Percentiles rank a stretch among this genome's conserved stretches.
phyloP scores from a whole-genome alignment of 768 basidiomycete genomes.

The Mycena albidolilacea region DNA sequence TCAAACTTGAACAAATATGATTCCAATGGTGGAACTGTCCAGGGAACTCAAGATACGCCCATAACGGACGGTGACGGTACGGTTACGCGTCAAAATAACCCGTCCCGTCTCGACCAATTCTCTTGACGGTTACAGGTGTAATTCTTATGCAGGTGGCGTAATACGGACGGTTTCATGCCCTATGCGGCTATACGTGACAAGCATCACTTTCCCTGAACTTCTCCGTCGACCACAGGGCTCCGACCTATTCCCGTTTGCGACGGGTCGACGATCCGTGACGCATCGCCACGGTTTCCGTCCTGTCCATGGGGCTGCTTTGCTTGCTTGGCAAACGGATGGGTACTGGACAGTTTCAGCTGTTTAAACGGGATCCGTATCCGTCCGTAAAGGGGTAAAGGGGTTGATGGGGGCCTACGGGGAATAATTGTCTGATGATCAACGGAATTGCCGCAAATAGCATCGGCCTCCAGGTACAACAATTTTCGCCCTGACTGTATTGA shows the following conservation, averaged over 20 bases:
- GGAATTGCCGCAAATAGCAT: background rate
- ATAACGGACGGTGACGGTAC: background rate
- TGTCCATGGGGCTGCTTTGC: background rate
- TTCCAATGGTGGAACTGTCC: background rate
- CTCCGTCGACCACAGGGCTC: background rate
- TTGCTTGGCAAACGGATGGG: too few relatives aligned
- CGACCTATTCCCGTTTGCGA: background rate
- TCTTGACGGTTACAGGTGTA: background rate
- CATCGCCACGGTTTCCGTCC: background rate
- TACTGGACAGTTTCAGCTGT: too few relatives aligned
- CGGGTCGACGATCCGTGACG: too few relatives aligned
- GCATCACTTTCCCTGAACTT: slow-evolving; percentile 4
- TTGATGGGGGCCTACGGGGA: background rate
- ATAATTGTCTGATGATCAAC: background rate
- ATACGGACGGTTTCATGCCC: slow-evolving; percentile 3
- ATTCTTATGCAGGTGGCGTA: background rate
- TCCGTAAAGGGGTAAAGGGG: background rate
- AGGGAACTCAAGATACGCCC: background rate
- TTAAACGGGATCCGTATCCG: background rate
- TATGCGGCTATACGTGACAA: slow-evolving; percentile 1
- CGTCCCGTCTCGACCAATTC: background rate
- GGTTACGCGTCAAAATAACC: slow-evolving; percentile 1
- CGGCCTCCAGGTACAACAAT: background rate
- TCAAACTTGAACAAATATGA: background rate
- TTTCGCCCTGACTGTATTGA: too few relatives aligned